These are phyloP conservation scores for Cenchrus fungigraminus DNA, from an alignment of 176 grass and related monocot genomes.

Conservation along the genomic window DNA sequence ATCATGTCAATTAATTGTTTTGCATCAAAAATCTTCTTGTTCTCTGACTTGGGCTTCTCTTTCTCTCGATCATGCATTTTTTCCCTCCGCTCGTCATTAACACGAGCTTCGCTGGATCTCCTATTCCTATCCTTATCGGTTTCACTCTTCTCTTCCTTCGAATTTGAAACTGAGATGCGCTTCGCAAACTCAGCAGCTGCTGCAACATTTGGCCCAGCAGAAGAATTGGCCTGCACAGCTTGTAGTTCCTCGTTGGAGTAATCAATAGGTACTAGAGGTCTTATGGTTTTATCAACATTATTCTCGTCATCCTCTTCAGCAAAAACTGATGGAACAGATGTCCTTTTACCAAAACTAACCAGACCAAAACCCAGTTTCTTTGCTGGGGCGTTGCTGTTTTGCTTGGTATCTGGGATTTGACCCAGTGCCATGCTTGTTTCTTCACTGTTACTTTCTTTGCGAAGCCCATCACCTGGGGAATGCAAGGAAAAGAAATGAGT, in stretches of 20 bases:
- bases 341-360: constrained; percentile 78
- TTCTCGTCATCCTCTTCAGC: constrained; percentile 80
- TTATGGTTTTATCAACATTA: constrained; percentile 72
- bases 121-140: constrained; percentile 64
- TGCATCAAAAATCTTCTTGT: constrained; percentile 89
- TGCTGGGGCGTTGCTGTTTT: constrained; percentile 68
- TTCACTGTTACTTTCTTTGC: constrained; percentile 49
- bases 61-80: constrained; percentile 62
- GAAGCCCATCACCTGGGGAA: constrained; percentile 53
- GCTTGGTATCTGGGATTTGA: constrained; percentile 54
- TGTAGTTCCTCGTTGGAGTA: constrained; percentile 94
- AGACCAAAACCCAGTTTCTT: constrained; percentile 95
- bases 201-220: constrained; percentile 58
- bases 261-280: constrained; percentile 96
- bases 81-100: constrained; percentile 57
- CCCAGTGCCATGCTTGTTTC: constrained; percentile 39
- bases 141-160: constrained; percentile 76
- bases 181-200: constrained; percentile 94
- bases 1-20: constrained; percentile 99
- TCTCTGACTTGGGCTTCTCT: constrained; percentile 75
- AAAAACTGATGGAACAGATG: constrained; percentile 95
- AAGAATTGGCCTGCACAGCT: constrained; percentile 67
- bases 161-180: constrained; percentile 66
- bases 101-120: constrained; percentile 57
- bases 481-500: constrained; percentile 29